Base-by-base conservation (phyloP, 768 basidiomycete genomes). In the Royoungia palumana region DNA sequence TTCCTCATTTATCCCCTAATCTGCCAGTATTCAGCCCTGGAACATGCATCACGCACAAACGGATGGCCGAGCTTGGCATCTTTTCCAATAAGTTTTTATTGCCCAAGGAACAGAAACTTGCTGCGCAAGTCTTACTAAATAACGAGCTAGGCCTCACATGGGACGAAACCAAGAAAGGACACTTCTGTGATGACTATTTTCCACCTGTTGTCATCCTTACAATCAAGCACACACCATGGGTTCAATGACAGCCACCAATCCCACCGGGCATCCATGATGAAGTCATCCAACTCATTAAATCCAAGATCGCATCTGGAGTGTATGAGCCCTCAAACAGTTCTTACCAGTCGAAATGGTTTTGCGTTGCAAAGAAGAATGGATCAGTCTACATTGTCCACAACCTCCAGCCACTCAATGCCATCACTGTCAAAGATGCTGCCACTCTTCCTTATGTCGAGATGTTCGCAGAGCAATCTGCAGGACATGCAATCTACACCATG, bases 321-420 rank as follows among this genome's bases (percentile, higher is more conserved):
- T 76, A 75, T 44, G 68, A 78, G 53, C 68, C 62, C 0, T 71
- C 66, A 0, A 64, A 73, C 30, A 65, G 65, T 0, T 72, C 72
- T 0, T 78, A 78, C 24, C 56, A 69, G 0, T 71, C 70, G 0
- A 46, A 64, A 8, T 75, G 70, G 73, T 78, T 75, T 43, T 69
- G 65, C 22, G 68, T 75, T 0, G 37, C 50, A 6, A 68, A 68
- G 47, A 65, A 68, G 35, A 55, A 59, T 16, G 53, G 62, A 0
- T 57, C 55, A 8, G 16, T 66, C 0, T 41, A 50, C 0, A 48
- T 65, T 1, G 60, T 66, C 0, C 65, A 66, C 19, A 48, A 62
- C 13, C 47, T 66, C 0, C 63, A 66, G 19, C 59, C 60, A 0
- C 59, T 66, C 25, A 66, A 52, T 32, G 34, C 45, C 3, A 19